Evolutionary conservation across 2,329 filamentous ascomycete genomes (phyloP).

Genomic region (Penicillium corylophilum): DNA sequence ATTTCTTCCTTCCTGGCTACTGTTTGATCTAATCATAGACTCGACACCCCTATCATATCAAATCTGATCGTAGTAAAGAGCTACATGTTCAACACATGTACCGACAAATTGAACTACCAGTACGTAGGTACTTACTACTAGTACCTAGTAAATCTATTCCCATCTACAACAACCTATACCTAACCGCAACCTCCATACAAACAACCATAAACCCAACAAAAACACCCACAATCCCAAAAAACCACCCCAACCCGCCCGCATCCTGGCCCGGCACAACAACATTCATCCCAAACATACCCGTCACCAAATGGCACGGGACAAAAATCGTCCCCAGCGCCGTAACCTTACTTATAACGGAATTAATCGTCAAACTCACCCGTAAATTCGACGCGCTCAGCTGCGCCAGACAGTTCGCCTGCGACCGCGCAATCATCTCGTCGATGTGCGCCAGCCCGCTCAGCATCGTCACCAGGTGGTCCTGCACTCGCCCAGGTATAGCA

Average conservation of each 20-base stretch:
- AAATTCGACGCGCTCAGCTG: constrained; percentile 91
- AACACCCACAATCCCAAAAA: constrained; percentile 48
- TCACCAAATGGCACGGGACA: constrained; percentile 88
- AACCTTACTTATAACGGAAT: constrained; percentile 86
- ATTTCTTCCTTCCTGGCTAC: no score
- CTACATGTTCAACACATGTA: no score
- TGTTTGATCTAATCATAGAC: no score
- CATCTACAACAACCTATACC: constrained; percentile 34
- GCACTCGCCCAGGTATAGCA: constrained; percentile 95
- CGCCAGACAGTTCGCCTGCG: constrained; percentile 91
- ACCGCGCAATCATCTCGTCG: constrained; percentile 91
- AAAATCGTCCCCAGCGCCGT: constrained; percentile 89
- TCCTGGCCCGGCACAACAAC: constrained; percentile 45
- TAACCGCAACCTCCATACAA: constrained; percentile 34
- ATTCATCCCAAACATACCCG: constrained; percentile 56
- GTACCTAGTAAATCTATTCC: no score
- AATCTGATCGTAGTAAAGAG: no score
- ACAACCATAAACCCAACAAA: constrained; percentile 41
- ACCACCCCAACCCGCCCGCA: constrained; percentile 41
- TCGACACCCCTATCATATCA: no score
- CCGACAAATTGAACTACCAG: no score
- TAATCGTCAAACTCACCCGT: constrained; percentile 78
- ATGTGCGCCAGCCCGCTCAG: constrained; percentile 89
- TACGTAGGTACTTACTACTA: no score
- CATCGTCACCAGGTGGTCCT: constrained; percentile 98